phyloP scores from a whole-genome alignment of 306 rosid genomes.

The Benincasa hispida region DNA sequence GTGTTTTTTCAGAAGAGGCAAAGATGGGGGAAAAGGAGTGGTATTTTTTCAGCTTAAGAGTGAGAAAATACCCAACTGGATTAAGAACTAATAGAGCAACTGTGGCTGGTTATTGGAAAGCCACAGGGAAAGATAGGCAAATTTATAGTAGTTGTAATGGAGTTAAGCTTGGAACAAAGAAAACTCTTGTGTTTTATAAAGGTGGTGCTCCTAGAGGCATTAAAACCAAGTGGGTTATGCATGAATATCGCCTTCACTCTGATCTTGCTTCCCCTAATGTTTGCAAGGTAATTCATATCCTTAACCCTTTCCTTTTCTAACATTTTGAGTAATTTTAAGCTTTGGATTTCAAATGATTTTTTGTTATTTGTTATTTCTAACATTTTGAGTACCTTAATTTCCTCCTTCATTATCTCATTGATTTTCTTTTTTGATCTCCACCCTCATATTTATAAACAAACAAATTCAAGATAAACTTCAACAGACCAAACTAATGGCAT shows the following conservation, averaged over 20 bases:
- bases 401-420: too few species aligned
- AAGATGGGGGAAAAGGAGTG: conserved; percentile 9
- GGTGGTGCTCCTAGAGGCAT: conserved; percentile 3
- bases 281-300: neutral
- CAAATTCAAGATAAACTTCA: too few species aligned
- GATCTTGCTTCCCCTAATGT: neutral
- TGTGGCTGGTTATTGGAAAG: conserved; percentile 11
- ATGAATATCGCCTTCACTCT: conserved; percentile 11
- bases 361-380: too few species aligned
- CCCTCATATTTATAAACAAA: too few species aligned
- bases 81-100: conserved; percentile 9
- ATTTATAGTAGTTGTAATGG: neutral
- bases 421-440: too few species aligned
- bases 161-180: conserved; percentile 6
- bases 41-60: conserved; percentile 10
- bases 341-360: too few species aligned
- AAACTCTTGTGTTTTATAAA: conserved; percentile 3
- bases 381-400: too few species aligned
- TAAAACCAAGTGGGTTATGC: conserved; percentile 14
- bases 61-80: conserved; percentile 7
- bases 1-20: neutral
- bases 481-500: too few species aligned
- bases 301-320: too few species aligned
- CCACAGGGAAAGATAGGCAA: conserved; percentile 12
- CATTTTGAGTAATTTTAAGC: too few species aligned